Percentiles rank a stretch among this genome's conserved stretches.
phyloP scores from a whole-genome alignment of 1,139 yeast genomes.

The Debaryomyces nepalensis region DNA sequence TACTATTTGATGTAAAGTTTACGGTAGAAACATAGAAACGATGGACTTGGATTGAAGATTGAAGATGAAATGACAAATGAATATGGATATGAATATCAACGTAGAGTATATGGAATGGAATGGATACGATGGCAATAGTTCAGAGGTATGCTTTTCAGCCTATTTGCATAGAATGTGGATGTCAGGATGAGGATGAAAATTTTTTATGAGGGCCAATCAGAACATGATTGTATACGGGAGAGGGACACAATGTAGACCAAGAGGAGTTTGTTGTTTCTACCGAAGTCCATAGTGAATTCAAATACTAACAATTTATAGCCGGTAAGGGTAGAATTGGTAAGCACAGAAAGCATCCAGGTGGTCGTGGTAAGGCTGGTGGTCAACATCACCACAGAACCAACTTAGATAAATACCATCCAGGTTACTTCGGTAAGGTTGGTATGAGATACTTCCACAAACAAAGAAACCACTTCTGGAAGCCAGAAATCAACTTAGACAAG shows the following conservation, averaged over 20 bases:
- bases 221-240: too few relatives aligned
- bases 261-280: slow-evolving; percentile 1
- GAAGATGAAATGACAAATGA: slow-evolving; percentile 2
- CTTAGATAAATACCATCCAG: slow-evolving; percentile 99
- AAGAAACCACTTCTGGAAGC: slow-evolving; percentile 95
- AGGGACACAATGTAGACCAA: not conserved
- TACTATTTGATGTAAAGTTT: slow-evolving; percentile 25
- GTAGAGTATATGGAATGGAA: slow-evolving; percentile 1
- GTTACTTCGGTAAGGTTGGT: slow-evolving; percentile 99
- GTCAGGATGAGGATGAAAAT: slow-evolving; percentile 2
- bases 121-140: not conserved
- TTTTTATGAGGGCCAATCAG: slow-evolving; percentile 6
- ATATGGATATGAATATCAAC: not conserved
- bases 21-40: slow-evolving; percentile 3
- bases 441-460: slow-evolving; percentile 99
- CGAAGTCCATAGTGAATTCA: not conserved
- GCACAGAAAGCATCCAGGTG: slow-evolving; percentile 99
- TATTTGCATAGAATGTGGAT: not conserved
- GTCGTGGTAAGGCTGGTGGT: slow-evolving; percentile 99
- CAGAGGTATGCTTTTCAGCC: too few relatives aligned
- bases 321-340: slow-evolving; percentile 99
- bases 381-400: slow-evolving; percentile 99
- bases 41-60: slow-evolving; percentile 1
- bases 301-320: slow-evolving; percentile 63
- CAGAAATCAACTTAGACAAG: slow-evolving; percentile 97